Evolutionary conservation across 129 eudicot genomes (phyloP), one percentile per base, ranked within the genome.

Genomic region (Flaveria ramosissima): DNA sequence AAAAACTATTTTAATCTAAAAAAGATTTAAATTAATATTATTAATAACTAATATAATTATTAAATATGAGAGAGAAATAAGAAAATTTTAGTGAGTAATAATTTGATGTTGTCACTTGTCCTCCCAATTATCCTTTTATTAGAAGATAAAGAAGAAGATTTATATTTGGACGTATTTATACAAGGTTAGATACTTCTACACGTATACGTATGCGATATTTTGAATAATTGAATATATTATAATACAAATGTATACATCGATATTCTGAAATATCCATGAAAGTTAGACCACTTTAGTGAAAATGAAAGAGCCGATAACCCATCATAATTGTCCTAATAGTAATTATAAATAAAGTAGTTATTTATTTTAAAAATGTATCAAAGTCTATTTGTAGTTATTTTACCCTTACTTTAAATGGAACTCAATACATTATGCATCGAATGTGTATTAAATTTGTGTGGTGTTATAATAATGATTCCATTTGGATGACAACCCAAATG

Each of bases 401-500:
- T 51, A 79, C 68, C n/a, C 60, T 36, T 72, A 55, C 83, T 72
- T 62, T 39, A 79, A 50, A 51, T 79, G 50, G 83, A 65, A 79
- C 12, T n/a, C 36, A 51, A 63, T 36, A 36, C 41, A 6, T 36
- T 36, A 6, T 72, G 74, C 78, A 72, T 48, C 74, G 78, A 79
- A 79, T 72, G 83, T 52, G 68, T 19, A 23, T 70, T 79, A 51
- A 63, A 23, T 51, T 19, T 79, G 67, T 62, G 83, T 79, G 73
- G 78, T 72, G 41, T 63, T 79, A 72, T 72, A 68, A 79, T 79
- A 64, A 62, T 64, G 68, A 79, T 72, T 72, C 78, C 73, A 79
- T 79, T 27, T 63, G 73, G 68, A 71, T 72, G 83, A 72, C 83
- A 79, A 72, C 68, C 47, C 23, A 63, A 48, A 67, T 70, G 82